Conservation (phyloP, 1,284 basidiomycete genomes). For the Hymenochaete sp. region DNA sequence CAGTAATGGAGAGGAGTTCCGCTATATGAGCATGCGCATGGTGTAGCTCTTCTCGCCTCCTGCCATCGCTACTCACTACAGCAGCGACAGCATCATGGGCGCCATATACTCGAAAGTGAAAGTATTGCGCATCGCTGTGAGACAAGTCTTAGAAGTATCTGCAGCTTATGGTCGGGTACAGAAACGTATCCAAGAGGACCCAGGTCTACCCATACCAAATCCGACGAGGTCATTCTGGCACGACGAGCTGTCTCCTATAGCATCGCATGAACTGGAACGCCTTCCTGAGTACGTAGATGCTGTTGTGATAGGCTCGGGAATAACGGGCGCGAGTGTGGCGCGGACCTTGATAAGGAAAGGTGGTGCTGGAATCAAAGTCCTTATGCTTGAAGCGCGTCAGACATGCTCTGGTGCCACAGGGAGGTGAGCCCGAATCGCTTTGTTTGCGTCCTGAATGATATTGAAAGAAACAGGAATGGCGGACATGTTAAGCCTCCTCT, state of each 20-base stretch:
- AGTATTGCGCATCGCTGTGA: constrained; percentile 16
- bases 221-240: constrained; percentile 55
- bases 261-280: constrained; percentile 29
- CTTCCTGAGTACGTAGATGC: constrained; percentile 45
- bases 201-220: constrained; percentile 48
- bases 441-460: neutral
- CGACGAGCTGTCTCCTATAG: constrained; percentile 42
- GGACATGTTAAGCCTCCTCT: constrained; percentile 59
- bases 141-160: constrained; percentile 15
- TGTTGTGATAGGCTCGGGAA: constrained; percentile 63
- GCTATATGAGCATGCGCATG: too few species aligned
- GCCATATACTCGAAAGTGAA: constrained; percentile 18
- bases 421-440: constrained; percentile 33
- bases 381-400: constrained; percentile 64
- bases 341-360: constrained; percentile 40
- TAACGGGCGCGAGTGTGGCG: constrained; percentile 54
- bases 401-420: constrained; percentile 64
- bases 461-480: constrained; percentile 63
- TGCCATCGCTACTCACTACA: too few species aligned
- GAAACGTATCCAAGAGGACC: constrained; percentile 32
- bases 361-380: constrained; percentile 31
- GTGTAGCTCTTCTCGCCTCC: too few species aligned
- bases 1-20: too few species aligned
- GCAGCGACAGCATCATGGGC: too few species aligned
- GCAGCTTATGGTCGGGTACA: constrained; percentile 18